These are phyloP conservation scores for Citrus australasica DNA, from an alignment of 345 rosid genomes.

Conservation along the genomic window DNA sequence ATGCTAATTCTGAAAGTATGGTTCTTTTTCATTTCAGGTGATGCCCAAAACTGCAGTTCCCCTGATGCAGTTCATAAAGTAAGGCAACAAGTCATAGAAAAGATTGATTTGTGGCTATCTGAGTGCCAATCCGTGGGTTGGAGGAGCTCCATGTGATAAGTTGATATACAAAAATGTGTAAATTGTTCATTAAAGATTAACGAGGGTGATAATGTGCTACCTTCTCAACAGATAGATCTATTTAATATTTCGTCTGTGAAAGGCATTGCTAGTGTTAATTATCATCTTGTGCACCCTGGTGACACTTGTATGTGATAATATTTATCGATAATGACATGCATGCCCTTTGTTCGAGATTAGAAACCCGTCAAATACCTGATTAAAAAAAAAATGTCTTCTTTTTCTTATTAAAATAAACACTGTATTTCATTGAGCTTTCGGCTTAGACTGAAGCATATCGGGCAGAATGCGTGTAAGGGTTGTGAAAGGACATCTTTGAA, in stretches of 20 bases:
- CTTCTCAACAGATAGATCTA: slow-evolving; percentile 19
- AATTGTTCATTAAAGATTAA: slow-evolving; percentile 13
- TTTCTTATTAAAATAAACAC: no score
- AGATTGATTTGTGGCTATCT: slow-evolving; percentile 91
- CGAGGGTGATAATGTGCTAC: slow-evolving; percentile 1
- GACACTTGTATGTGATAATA: background rate
- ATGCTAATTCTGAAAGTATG: background rate
- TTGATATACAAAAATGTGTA: background rate
- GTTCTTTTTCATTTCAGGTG: slow-evolving; percentile 38
- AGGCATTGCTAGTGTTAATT: background rate
- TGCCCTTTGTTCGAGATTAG: background rate
- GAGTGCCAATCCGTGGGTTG: slow-evolving; percentile 46
- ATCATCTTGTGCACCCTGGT: background rate
- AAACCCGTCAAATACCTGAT: background rate
- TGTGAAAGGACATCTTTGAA: background rate
- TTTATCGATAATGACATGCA: background rate
- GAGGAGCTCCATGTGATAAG: slow-evolving; percentile 39
- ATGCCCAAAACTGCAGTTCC: slow-evolving; percentile 70
- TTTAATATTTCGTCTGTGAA: slow-evolving; percentile 8
- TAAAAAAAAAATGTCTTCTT: background rate
- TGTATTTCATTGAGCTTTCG: background rate
- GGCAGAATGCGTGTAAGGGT: background rate
- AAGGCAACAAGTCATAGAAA: slow-evolving; percentile 69
- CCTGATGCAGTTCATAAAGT: slow-evolving; percentile 87
- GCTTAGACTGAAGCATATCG: background rate